Evolutionary conservation across 2,329 filamentous ascomycete genomes (phyloP), one percentile per base, ranked within the genome.

Genomic region (Microascus cirrosus): DNA sequence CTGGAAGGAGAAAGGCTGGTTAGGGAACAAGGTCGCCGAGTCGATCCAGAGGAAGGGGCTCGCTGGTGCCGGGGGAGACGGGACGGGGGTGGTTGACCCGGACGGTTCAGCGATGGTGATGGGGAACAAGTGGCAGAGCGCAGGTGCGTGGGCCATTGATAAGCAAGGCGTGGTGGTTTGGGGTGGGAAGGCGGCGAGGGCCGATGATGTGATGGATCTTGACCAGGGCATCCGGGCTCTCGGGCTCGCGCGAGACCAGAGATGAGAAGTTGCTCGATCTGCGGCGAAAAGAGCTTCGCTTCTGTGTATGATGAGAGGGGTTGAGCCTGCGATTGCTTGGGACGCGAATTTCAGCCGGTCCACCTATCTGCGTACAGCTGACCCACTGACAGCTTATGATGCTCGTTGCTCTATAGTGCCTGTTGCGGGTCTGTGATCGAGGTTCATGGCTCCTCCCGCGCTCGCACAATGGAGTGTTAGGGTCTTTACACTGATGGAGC

Each of bases 51-150:
- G 68, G 48, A 55, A 71, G 66, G 20, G 67, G 8, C 11, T 70
- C 45, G 64, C 65, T 42, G 68, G 64, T 11, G 69, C 67, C n/a
- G 20, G n/a, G 25, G 66, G 61, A 28, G 42, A 50, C 48, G n/a
- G n/a, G n/a, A n/a, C n/a, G n/a, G n/a, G n/a, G n/a, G n/a, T n/a
- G n/a, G n/a, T n/a, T n/a, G 57, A 55, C 3, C 67, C 63, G 6
- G 68, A 70, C 2, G 76, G 71, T 0, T 70, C 73, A 0, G 69
- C 68, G 28, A 78, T 73, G 42, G 71, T 74, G 5, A 73, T 80
- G 72, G 76, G 78, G 2, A 81, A 79, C 62, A 81, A 81, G 69
- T 81, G 79, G 78, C 79, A 80, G 66, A 75, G 79, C 64, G 73
- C 76, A 1, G 77, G 78, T 0, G 73, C 76, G 1, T 81, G 79